Base-by-base conservation (phyloP, 164 flowering plant genomes). In the Chimonanthus praecox region DNA sequence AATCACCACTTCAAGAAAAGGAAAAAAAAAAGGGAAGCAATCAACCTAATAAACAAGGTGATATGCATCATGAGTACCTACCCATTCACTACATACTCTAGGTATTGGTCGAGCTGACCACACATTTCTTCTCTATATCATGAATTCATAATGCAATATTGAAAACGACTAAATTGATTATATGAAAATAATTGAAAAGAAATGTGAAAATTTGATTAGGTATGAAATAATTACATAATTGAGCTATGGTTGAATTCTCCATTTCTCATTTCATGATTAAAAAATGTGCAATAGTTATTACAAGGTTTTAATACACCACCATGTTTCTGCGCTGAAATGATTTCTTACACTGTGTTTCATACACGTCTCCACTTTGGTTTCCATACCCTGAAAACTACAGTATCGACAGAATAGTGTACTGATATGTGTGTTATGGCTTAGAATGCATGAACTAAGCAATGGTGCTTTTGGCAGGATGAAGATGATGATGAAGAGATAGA, bases 401-500 rank as follows among this genome's bases (percentile, higher is more conserved):
- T 54, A n/a, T 54, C 60, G 16, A 54, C 60, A 13, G 11, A 5
- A n/a, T 54, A 54, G 5, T 54, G 60, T 54, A 54, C 4, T n/a
- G n/a, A 5, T 54, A 54, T n/a, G 16, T 11, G 60, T 10, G 51
- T 2, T 49, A 9, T 49, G 51, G 51, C 51, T 49, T 49, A 49
- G 7, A 49, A 49, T 49, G 6, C 51, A 49, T 49, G 51, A 49
- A 67, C 64, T 54, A 47, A 33, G 46, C 11, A 58, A 72, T 63
- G 45, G 2, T 76, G 43, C n/a, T 66, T 48, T 33, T 76, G n/a
- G 9, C 76, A 92, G 92, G 97, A 84, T 78, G 86, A 86, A 21
- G 98, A 92, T 71, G 94, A 94, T 65, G 97, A 5, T 6, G 51
- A 91, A 76, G 97, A 92, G 74, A 72, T 78, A 33, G 97, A 94